phyloP scores from a whole-genome alignment of 495 filamentous ascomycete species.

The Margaritispora aquatica region DNA sequence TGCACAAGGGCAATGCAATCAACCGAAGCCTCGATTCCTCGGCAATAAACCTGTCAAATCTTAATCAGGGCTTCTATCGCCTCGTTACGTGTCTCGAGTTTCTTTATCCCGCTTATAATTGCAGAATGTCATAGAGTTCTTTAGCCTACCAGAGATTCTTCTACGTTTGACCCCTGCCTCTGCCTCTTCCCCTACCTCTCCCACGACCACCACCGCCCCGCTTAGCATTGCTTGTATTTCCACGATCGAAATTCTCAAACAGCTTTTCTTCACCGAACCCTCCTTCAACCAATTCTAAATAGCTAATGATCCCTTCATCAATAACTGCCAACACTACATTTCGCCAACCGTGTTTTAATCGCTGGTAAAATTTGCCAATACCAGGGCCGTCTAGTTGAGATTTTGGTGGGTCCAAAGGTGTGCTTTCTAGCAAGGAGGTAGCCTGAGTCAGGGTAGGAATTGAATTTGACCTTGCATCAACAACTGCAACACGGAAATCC shows the following conservation, averaged over 20 bases:
- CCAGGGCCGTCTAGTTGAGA: slow-evolving; percentile 38
- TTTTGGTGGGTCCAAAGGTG: slow-evolving; percentile 56
- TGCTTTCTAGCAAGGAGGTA: slow-evolving; percentile 57
- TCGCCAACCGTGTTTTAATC: slow-evolving; percentile 78
- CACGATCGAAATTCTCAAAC: slow-evolving; percentile 46
- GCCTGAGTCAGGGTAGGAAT: slow-evolving; percentile 71
- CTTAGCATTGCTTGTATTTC: slow-evolving; percentile 36
- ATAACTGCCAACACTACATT: slow-evolving; percentile 83
- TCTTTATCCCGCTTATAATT: not conserved
- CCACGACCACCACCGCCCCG: slow-evolving; percentile 39
- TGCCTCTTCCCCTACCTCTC: too few relatives aligned
- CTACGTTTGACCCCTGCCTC: slow-evolving; percentile 28
- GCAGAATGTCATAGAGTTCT: not conserved
- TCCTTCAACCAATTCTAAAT: slow-evolving; percentile 70
- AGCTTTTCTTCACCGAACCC: slow-evolving; percentile 72
- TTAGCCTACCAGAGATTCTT: slow-evolving; percentile 1
- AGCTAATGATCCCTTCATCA: slow-evolving; percentile 86
- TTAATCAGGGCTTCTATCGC: not conserved
- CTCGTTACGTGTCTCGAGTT: not conserved
- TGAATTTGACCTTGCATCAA: slow-evolving; percentile 62
- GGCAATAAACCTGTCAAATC: not conserved
- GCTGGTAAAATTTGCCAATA: slow-evolving; percentile 41
- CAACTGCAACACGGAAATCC: slow-evolving; percentile 76
- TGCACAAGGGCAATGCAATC: too few relatives aligned
- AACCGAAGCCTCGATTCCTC: slow-evolving; percentile 10